Conservation (phyloP, 2,329 filamentous ascomycete species). For the Fusarium sp. region DNA sequence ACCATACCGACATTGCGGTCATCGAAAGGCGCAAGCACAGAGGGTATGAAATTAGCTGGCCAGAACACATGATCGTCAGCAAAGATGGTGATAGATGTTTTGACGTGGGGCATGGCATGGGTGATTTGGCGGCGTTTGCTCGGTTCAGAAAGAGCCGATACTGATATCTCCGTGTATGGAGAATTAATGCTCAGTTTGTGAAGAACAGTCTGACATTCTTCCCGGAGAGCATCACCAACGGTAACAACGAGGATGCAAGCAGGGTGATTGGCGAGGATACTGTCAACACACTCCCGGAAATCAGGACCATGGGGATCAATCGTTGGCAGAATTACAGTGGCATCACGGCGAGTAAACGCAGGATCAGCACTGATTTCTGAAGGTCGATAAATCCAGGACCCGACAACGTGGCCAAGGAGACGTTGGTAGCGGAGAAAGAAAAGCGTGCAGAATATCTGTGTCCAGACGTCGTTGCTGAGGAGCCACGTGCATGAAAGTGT, state of each 20-base stretch:
- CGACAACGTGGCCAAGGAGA: slow-evolving; percentile 58
- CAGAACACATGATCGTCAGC: slow-evolving; percentile 69
- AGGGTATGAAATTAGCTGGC: slow-evolving; percentile 57
- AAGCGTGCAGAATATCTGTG: slow-evolving; percentile 39
- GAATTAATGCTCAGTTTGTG: slow-evolving; percentile 11
- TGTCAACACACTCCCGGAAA: slow-evolving; percentile 59
- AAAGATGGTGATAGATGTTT: slow-evolving; percentile 60
- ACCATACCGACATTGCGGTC: slow-evolving; percentile 65
- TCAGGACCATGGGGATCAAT: slow-evolving; percentile 58
- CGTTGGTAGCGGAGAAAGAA: slow-evolving; percentile 60
- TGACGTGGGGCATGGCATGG: slow-evolving; percentile 54
- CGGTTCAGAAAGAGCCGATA: slow-evolving; percentile 52
- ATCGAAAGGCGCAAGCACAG: slow-evolving; percentile 60
- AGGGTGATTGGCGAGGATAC: slow-evolving; percentile 57
- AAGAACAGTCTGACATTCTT: slow-evolving; percentile 33
- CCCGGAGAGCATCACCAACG: slow-evolving; percentile 52
- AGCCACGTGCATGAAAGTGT: slow-evolving; percentile 32
- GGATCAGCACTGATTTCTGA: slow-evolving; percentile 48
- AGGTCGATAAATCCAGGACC: slow-evolving; percentile 58
- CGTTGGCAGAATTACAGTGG: slow-evolving; percentile 66
- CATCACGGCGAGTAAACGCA: slow-evolving; percentile 54
- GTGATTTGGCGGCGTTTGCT: slow-evolving; percentile 65
- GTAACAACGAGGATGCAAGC: slow-evolving; percentile 60
- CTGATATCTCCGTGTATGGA: slow-evolving; percentile 43
- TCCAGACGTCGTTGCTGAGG: slow-evolving; percentile 31